Evolutionary conservation across 768 basidiomycete genomes (phyloP), one percentile per base, ranked within the genome.

Genomic region (Lentinula detonsa): DNA sequence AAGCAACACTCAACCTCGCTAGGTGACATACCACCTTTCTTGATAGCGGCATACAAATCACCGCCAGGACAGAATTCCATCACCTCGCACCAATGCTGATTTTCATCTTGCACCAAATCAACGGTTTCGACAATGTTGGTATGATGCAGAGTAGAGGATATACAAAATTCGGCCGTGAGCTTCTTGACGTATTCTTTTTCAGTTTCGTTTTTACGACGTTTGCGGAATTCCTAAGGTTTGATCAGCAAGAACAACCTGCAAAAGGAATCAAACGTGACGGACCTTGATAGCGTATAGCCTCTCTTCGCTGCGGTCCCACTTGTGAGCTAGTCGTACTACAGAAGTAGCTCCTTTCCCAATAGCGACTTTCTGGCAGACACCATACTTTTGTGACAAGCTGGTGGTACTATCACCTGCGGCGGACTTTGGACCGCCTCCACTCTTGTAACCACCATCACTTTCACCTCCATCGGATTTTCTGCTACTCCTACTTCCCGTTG

Each of bases 101-200:
- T 84, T 75, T 99, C 96, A 74, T 99, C 97, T 68, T 99, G 97
- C n/a, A 99, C 91, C 62, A 99, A 87, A 73, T 99, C 96, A 61
- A 99, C 96, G 5, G 96, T 99, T 78, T 98, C 95, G 70, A 98
- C 95, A 68, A 98, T 85, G 72, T 98, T 98, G 69, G 86, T 78
- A 70, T 96, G 95, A 71, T 93, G 93, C 33, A 98, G 75, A 1
- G 95, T 97, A 40, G 95, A 97, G 48, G 93, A 95, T 64, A 98
- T 98, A 75, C 95, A 98, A 75, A 98, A 98, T 72, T 98, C 96
- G 28, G 96, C 94, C 5, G 96, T 99, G 67, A 99, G 89, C 75
- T 99, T 99, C 86, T 99, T 99, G 77, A 99, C 88, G 69, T 99
- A 99, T 78, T 99, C 96, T 74, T 97, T 97, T 75, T 99, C 96